phyloP scores from a whole-genome alignment of 2,329 filamentous ascomycete species.

The Rhynchosporium agropyri region DNA sequence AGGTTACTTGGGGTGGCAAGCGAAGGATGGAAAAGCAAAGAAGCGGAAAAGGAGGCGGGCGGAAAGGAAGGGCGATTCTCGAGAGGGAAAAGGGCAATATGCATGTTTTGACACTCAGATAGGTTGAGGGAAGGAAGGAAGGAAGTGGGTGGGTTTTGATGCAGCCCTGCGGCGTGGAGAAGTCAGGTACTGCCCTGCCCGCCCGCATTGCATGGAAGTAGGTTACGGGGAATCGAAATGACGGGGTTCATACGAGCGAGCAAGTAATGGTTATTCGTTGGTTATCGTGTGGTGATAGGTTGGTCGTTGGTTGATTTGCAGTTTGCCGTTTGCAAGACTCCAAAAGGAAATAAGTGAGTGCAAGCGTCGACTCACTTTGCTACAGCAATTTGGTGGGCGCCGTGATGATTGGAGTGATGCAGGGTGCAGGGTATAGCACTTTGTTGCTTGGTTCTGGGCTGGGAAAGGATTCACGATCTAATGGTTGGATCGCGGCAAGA shows the following conservation, averaged over 20 bases:
- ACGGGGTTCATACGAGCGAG: too few relatives aligned
- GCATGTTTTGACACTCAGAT: background rate
- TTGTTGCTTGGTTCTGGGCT: too few relatives aligned
- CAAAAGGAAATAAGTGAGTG: background rate
- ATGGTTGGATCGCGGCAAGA: background rate
- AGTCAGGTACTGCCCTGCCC: background rate
- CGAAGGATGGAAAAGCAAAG: too few relatives aligned
- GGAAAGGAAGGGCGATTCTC: too few relatives aligned
- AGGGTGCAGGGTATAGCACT: too few relatives aligned
- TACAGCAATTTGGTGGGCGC: too few relatives aligned
- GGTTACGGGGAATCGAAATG: too few relatives aligned
- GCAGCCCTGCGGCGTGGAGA: constrained; percentile 13
- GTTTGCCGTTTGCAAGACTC: background rate
- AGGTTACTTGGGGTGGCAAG: too few relatives aligned
- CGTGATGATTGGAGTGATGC: background rate
- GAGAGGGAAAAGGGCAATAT: background rate
- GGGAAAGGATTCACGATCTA: background rate
- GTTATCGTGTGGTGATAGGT: too few relatives aligned
- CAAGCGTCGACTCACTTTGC: constrained; percentile 14
- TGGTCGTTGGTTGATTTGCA: background rate
- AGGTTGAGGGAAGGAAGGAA: background rate
- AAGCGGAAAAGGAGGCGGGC: too few relatives aligned
- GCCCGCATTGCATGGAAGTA: too few relatives aligned
- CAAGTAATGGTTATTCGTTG: background rate
- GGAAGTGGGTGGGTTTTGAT: background rate